phyloP scores from a whole-genome alignment of 2,329 filamentous ascomycete genomes.

The Trichoderma gracile region DNA sequence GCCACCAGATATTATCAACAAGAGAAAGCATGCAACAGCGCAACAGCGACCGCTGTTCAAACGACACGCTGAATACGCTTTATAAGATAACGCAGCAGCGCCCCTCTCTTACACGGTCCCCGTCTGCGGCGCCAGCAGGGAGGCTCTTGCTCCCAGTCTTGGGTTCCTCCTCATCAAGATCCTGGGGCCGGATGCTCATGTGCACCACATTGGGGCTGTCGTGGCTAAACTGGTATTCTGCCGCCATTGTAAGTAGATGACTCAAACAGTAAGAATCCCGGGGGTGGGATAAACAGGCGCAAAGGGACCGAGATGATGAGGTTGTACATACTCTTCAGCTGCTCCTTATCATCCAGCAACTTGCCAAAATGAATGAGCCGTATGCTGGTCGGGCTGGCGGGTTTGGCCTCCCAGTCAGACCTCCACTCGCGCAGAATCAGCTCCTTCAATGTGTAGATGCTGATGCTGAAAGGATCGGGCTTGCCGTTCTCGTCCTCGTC shows the following conservation, averaged over 20 bases:
- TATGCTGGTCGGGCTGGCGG: slow-evolving; percentile 84
- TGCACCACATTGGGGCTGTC: slow-evolving; percentile 84
- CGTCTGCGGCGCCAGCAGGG: slow-evolving; percentile 44
- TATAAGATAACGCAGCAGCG: slow-evolving; percentile 56
- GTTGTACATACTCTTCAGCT: slow-evolving; percentile 69
- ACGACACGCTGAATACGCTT: slow-evolving; percentile 26
- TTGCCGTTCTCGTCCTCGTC: slow-evolving; percentile 59
- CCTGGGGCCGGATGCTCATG: slow-evolving; percentile 87
- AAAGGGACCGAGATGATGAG: background rate
- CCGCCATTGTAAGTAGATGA: slow-evolving; percentile 19
- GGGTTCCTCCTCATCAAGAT: slow-evolving; percentile 79
- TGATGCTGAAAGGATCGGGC: slow-evolving; percentile 83
- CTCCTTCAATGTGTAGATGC: slow-evolving; percentile 91
- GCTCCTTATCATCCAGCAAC: slow-evolving; percentile 83
- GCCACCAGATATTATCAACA: slow-evolving; percentile 14
- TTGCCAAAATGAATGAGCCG: slow-evolving; percentile 90
- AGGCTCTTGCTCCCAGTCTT: slow-evolving; percentile 61
- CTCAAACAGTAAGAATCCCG: background rate
- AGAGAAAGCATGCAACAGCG: background rate
- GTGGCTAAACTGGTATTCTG: slow-evolving; percentile 77
- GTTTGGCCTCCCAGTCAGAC: slow-evolving; percentile 85
- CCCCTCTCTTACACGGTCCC: slow-evolving; percentile 44
- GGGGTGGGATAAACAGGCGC: background rate
- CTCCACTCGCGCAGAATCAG: slow-evolving; percentile 92
- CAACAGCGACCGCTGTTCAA: background rate